These are phyloP conservation scores for Phialemonium atrogriseum DNA, from an alignment of 2,329 filamentous ascomycete genomes.

Conservation along the genomic window DNA sequence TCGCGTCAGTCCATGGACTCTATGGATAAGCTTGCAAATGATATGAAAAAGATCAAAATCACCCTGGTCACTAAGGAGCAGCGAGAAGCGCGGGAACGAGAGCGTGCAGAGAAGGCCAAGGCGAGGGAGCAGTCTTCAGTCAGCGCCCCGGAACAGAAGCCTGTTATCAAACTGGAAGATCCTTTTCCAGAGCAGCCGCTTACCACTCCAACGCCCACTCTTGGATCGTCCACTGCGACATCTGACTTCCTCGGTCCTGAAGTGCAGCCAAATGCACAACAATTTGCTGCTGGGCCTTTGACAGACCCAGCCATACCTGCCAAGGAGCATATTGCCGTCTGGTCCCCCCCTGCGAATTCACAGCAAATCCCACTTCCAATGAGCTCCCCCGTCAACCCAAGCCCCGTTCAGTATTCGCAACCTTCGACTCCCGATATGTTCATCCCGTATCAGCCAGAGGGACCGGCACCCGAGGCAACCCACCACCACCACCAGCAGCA, in stretches of 20 bases:
- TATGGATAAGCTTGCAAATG: constrained; percentile 46
- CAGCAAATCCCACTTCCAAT: constrained; percentile 7
- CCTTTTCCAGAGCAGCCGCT: no score
- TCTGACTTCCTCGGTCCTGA: no score
- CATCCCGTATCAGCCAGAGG: constrained; percentile 48
- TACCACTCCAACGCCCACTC: no score
- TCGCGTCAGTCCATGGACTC: constrained; percentile 23
- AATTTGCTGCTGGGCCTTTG: no score
- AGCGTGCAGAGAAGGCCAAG: constrained; percentile 11
- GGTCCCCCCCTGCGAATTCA: constrained; percentile 7
- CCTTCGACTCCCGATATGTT: constrained; percentile 31
- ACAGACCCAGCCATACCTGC: neutral
- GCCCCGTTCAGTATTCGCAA: constrained; percentile 4
- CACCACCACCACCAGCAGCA: constrained; percentile 23
- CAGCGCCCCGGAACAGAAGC: no score
- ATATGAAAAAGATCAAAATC: constrained; percentile 57
- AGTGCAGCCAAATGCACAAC: no score
- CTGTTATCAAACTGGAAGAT: no score
- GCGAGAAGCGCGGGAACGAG: constrained; percentile 40
- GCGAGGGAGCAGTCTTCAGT: constrained; percentile 7
- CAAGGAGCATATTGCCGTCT: neutral
- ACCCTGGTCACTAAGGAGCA: constrained; percentile 52
- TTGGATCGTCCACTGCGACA: no score
- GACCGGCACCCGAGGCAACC: constrained; percentile 29
- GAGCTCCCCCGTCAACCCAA: constrained; percentile 5